These are phyloP conservation scores for Euphrasia confusa DNA, from an alignment of 257 asterid genomes.

Conservation along the genomic window DNA sequence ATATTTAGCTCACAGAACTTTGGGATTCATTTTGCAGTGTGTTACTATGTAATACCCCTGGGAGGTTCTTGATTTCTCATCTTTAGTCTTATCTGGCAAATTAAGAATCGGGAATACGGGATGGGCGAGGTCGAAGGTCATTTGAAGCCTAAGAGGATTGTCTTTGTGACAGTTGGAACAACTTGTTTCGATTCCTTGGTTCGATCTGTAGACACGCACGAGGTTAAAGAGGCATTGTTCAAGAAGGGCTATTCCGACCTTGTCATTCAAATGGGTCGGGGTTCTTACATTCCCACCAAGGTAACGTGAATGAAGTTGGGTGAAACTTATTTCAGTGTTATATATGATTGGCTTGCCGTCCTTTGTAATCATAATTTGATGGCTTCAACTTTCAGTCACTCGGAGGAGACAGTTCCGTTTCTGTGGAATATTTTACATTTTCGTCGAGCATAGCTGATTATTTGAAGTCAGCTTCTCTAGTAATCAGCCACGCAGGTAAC, in stretches of 20 bases:
- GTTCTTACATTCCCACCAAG: constrained; percentile 67
- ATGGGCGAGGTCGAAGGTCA: constrained; percentile 45
- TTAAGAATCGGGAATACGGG: constrained; percentile 11
- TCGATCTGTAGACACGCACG: constrained; percentile 59
- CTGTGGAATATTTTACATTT: constrained; percentile 72
- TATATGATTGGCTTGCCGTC: background rate
- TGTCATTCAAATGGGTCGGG: constrained; percentile 92
- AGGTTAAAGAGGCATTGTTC: constrained; percentile 60
- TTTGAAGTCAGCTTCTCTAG: constrained; percentile 82
- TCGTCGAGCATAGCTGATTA: constrained; percentile 87
- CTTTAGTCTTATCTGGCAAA: constrained; percentile 6
- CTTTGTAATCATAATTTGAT: constrained; percentile 6
- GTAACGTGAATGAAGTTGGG: constrained; percentile 30
- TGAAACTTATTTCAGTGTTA: constrained; percentile 15
- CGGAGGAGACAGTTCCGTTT: constrained; percentile 58
- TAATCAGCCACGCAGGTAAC: constrained; percentile 90
- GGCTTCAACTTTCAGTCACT: constrained; percentile 39
- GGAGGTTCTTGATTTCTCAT: background rate
- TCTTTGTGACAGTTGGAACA: constrained; percentile 90
- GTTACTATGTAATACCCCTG: constrained; percentile 1
- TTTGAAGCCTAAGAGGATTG: constrained; percentile 42
- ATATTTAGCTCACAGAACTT: background rate
- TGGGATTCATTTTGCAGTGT: constrained; percentile 20
- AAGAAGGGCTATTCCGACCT: constrained; percentile 71
- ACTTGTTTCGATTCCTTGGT: constrained; percentile 87